These are phyloP conservation scores for Penicillium sclerotiorum DNA, from an alignment of 2,329 filamentous ascomycete genomes.

Conservation along the genomic window DNA sequence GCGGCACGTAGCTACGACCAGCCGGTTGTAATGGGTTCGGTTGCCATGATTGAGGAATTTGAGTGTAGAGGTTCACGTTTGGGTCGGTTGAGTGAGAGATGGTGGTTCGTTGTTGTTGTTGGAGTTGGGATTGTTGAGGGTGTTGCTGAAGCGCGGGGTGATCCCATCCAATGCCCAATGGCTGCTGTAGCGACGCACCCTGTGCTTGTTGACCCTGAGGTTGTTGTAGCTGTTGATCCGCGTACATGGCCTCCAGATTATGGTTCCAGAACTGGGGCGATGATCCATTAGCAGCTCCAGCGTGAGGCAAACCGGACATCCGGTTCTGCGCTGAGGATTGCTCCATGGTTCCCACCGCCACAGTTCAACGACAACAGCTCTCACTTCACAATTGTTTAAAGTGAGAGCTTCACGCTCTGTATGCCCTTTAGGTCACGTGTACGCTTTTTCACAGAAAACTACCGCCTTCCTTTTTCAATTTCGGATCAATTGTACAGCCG, in stretches of 20 bases:
- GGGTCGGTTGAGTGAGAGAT: conserved; percentile 28
- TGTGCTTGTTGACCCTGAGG: conserved; percentile 26
- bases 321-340: conserved; percentile 34
- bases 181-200: conserved; percentile 24
- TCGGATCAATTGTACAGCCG: conserved; percentile 2
- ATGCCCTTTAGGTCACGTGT: conserved; percentile 2
- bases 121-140: conserved; percentile 31
- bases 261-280: conserved; percentile 42
- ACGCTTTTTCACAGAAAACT: not conserved
- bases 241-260: conserved; percentile 38
- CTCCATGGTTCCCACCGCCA: conserved; percentile 35
- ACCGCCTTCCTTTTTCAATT: conserved; percentile 6
- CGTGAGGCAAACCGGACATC: conserved; percentile 32
- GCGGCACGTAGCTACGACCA: conserved; percentile 29
- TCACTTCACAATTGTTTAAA: conserved; percentile 1
- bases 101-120: conserved; percentile 29
- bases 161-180: conserved; percentile 41
- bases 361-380: not conserved
- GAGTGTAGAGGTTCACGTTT: conserved; percentile 37
- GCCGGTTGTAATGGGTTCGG: conserved; percentile 35
- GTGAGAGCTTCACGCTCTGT: conserved; percentile 4
- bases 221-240: conserved; percentile 31
- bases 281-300: conserved; percentile 26
- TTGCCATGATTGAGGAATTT: conserved; percentile 37
- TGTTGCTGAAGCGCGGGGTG: conserved; percentile 39